phyloP scores from a whole-genome alignment of 148 eudicot genomes.

The Linanthus parryae region DNA sequence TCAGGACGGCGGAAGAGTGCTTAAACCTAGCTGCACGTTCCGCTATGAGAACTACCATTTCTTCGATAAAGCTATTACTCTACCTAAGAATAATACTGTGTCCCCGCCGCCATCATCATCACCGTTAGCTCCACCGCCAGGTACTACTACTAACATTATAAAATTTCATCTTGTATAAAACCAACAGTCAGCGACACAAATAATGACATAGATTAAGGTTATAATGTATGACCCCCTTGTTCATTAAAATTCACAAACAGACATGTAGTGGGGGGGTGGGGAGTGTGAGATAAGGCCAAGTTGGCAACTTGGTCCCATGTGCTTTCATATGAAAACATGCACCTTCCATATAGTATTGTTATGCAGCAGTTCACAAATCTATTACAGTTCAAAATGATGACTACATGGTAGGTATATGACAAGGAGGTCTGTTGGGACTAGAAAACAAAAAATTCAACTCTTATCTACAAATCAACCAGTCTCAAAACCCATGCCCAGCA shows the following conservation, averaged over 20 bases:
- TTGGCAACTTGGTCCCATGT: no score
- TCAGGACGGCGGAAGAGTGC: conserved; percentile 9
- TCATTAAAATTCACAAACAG: background rate
- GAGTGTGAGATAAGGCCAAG: no score
- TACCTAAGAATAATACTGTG: background rate
- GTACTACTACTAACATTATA: background rate
- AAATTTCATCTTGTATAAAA: background rate
- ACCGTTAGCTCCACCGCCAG: background rate
- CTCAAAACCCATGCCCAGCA: no score
- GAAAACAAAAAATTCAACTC: no score
- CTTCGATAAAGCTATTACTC: conserved; percentile 5
- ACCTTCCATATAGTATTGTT: no score
- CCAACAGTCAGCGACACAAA: background rate
- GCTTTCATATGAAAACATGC: no score
- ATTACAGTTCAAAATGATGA: no score
- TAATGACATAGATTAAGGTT: background rate
- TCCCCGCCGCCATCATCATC: background rate
- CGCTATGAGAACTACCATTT: conserved; percentile 22
- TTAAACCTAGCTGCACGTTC: conserved; percentile 28
- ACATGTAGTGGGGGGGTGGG: no score
- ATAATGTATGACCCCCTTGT: background rate
- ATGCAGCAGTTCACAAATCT: no score
- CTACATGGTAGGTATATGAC: no score
- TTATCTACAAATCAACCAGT: no score
- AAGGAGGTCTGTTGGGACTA: no score